Percentiles rank a stretch among this genome's conserved stretches.
phyloP scores from a whole-genome alignment of 2,329 filamentous ascomycete genomes.

The Colletotrichum liaoningense region DNA sequence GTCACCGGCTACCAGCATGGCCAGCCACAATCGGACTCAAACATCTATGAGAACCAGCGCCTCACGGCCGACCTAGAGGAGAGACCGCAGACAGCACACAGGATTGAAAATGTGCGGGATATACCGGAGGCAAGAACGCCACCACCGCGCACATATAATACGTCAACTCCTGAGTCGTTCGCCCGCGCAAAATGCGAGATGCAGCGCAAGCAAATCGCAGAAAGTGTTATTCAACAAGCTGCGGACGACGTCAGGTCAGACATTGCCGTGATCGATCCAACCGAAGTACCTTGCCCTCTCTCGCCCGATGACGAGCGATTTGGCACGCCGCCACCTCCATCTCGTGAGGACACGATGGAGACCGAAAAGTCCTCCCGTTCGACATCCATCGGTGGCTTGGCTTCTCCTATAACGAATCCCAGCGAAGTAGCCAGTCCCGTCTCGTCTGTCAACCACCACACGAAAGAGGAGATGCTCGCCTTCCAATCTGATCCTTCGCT shows the following conservation, averaged over 20 bases:
- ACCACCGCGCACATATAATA: conserved; percentile 48
- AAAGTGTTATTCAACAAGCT: conserved; percentile 45
- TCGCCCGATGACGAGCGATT: conserved; percentile 57
- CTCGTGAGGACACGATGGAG: conserved; percentile 53
- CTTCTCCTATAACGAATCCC: conserved; percentile 66
- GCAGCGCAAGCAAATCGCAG: conserved; percentile 46
- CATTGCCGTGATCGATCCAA: conserved; percentile 41
- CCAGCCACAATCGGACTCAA: conserved; percentile 58
- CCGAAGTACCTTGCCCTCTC: conserved; percentile 53
- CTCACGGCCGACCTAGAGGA: conserved; percentile 51
- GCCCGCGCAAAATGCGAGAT: conserved; percentile 48
- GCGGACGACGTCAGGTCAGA: conserved; percentile 23
- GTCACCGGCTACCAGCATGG: conserved; percentile 55
- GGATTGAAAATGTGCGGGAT: conserved; percentile 46
- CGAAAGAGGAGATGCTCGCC: conserved; percentile 59
- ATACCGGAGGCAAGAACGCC: conserved; percentile 50
- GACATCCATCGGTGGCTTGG: conserved; percentile 59
- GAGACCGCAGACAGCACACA: conserved; percentile 61
- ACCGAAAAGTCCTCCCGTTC: conserved; percentile 64
- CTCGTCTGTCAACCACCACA: conserved; percentile 50
- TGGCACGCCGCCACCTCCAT: conserved; percentile 42
- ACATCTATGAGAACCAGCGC: conserved; percentile 52
- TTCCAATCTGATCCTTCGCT: conserved; percentile 74
- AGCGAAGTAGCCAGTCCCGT: conserved; percentile 64
- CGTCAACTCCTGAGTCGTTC: conserved; percentile 54